These are phyloP conservation scores for Mucor saturninus DNA, from an alignment of 371 early-diverging fungal species.

Conservation along the genomic window DNA sequence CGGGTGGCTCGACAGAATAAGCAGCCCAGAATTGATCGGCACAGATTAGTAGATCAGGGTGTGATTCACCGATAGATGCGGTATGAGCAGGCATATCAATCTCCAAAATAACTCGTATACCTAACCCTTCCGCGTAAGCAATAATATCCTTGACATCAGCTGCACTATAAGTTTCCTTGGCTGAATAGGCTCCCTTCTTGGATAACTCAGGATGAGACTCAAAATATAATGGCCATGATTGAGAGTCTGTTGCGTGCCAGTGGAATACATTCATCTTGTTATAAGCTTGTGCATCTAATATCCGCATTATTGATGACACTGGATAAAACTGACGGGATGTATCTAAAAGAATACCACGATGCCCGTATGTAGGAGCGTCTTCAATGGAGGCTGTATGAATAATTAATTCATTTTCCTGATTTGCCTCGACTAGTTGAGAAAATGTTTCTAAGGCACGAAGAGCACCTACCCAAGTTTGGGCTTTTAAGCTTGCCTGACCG, in stretches of 20 bases:
- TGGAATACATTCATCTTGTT: conserved; percentile 85
- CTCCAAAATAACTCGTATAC: conserved; percentile 80
- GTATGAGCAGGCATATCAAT: conserved; percentile 86
- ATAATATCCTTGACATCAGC: conserved; percentile 64
- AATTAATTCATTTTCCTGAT: conserved; percentile 42
- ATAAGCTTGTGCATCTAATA: conserved; percentile 77
- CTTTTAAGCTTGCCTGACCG: conserved; percentile 53
- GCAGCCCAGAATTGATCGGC: conserved; percentile 52
- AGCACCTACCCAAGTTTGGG: conserved; percentile 77
- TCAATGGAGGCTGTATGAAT: conserved; percentile 60
- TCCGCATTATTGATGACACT: conserved; percentile 59
- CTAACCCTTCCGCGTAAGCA: conserved; percentile 68
- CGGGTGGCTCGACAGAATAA: conserved; percentile 70
- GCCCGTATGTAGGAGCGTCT: conserved; percentile 68
- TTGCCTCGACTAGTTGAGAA: conserved; percentile 63
- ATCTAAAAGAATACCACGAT: conserved; percentile 80
- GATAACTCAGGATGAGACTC: conserved; percentile 67
- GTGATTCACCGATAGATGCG: conserved; percentile 42
- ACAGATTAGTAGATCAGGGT: conserved; percentile 56
- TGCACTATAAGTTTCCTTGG: conserved; percentile 62
- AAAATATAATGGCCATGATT: conserved; percentile 76
- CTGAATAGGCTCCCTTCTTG: conserved; percentile 69
- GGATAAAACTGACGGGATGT: conserved; percentile 80
- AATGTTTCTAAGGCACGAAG: conserved; percentile 80
- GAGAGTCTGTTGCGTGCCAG: conserved; percentile 84